Conservation (phyloP, 1,139 yeast species). For the Tardiomyces depauwii region DNA sequence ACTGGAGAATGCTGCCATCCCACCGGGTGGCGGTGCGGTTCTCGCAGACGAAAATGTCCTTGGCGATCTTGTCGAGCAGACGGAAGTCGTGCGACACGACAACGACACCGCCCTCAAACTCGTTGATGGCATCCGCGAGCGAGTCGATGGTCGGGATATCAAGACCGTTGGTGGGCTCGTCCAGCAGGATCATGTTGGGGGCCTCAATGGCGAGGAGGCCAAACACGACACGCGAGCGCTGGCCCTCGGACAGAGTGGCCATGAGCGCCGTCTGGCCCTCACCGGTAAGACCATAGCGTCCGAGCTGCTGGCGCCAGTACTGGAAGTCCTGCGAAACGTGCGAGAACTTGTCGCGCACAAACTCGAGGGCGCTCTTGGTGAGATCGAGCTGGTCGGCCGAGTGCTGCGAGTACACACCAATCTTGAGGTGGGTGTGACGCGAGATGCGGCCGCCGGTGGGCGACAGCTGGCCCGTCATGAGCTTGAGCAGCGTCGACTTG, state of each 20-base stretch:
- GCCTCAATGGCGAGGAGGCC: constrained; percentile 91
- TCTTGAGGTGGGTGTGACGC: constrained; percentile 92
- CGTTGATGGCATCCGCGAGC: constrained; percentile 88
- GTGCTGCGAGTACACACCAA: constrained; percentile 98
- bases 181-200: constrained; percentile 89
- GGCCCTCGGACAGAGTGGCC: constrained; percentile 99
- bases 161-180: constrained; percentile 99
- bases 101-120: constrained; percentile 95
- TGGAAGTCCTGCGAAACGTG: constrained; percentile 92
- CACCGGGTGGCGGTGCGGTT: constrained; percentile 91
- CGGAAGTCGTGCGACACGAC: constrained; percentile 99
- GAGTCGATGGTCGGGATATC: constrained; percentile 98
- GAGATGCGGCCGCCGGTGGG: constrained; percentile 94
- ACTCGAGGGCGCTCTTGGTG: constrained; percentile 89
- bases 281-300: constrained; percentile 97
- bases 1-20: constrained; percentile 84
- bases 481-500: constrained; percentile 88
- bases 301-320: constrained; percentile 98
- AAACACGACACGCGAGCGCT: constrained; percentile 96
- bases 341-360: constrained; percentile 89
- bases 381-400: constrained; percentile 97
- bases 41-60: constrained; percentile 94
- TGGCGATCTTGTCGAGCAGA: constrained; percentile 91
- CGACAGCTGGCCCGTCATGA: constrained; percentile 88
- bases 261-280: constrained; percentile 97